Percentiles rank a stretch among this genome's conserved stretches.
These are phyloP conservation scores for Beta lomatogona DNA, from an alignment of 179 eudicot genomes.

Conservation along the genomic window DNA sequence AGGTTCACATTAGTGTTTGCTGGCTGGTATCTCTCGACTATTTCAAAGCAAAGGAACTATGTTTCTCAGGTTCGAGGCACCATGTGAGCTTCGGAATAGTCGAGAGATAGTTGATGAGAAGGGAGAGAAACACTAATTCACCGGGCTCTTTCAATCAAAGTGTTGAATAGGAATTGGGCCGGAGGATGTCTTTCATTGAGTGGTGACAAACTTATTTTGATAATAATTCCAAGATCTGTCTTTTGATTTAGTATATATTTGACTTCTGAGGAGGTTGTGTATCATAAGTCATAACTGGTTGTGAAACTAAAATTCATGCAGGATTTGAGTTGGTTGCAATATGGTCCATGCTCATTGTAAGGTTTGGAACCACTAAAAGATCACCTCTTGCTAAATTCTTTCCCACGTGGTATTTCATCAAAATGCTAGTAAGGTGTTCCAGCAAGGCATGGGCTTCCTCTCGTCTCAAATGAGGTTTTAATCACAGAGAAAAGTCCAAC, in stretches of 20 bases:
- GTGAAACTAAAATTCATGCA: too few relatives aligned
- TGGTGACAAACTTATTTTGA: too few relatives aligned
- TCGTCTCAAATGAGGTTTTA: constrained; percentile 79
- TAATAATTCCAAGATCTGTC: too few relatives aligned
- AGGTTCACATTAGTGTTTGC: constrained; percentile 53
- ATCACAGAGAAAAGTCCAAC: constrained; percentile 77
- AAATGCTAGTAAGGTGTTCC: constrained; percentile 86
- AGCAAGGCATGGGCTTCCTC: constrained; percentile 97
- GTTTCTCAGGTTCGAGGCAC: constrained; percentile 81
- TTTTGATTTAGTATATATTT: too few relatives aligned
- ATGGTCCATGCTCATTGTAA: constrained; percentile 61
- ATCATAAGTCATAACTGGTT: too few relatives aligned
- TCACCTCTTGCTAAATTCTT: constrained; percentile 57
- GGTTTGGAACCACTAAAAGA: constrained; percentile 76
- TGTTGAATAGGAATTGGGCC: too few relatives aligned
- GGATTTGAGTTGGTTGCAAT: too few relatives aligned
- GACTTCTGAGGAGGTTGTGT: too few relatives aligned
- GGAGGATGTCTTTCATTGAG: too few relatives aligned
- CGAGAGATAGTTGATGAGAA: constrained; percentile 61
- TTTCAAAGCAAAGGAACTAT: constrained; percentile 60
- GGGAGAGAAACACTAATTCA: constrained; percentile 64
- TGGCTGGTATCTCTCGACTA: constrained; percentile 42
- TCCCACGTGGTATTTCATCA: constrained; percentile 87
- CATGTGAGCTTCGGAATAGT: constrained; percentile 84
- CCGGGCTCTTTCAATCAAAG: constrained; percentile 74